A percentile compares a stretch with the other conserved stretches of the same genome.
Evolutionary conservation across 164 flowering plant species (phyloP).

Genomic region (Magnolia kwangsiensis): DNA sequence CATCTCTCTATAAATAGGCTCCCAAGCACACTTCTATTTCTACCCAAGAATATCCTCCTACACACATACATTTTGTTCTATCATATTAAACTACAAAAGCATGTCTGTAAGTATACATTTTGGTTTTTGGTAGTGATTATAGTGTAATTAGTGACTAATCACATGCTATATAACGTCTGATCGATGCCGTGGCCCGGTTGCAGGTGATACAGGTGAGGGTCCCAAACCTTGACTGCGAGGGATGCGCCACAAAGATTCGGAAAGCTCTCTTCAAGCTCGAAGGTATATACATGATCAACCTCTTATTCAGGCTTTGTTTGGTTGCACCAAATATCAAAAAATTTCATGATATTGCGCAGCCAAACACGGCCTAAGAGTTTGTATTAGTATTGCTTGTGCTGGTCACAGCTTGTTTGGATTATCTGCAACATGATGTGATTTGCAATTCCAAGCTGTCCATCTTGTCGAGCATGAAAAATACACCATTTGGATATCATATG

Average conservation of each 20-base stretch:
- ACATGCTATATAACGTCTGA: not conserved
- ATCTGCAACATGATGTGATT: no score
- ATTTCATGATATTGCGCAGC: no score
- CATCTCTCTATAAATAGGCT: slow-evolving; percentile 1
- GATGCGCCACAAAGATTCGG: slow-evolving; percentile 69
- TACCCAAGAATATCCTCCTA: not conserved
- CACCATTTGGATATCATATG: no score
- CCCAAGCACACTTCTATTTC: not conserved
- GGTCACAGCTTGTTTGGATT: no score
- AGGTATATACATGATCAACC: slow-evolving; percentile 31
- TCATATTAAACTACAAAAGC: not conserved
- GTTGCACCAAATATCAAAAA: no score
- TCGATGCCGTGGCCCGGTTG: slow-evolving; percentile 7
- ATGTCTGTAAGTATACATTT: slow-evolving; percentile 15
- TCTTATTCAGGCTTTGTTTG: no score
- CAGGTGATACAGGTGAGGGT: slow-evolving; percentile 72
- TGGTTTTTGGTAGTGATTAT: not conserved
- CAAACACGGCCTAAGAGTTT: no score
- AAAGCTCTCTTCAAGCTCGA: slow-evolving; percentile 67
- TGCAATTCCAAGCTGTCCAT: no score
- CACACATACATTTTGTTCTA: not conserved
- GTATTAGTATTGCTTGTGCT: no score
- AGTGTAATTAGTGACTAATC: not conserved
- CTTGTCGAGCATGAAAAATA: no score
- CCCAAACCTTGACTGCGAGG: slow-evolving; percentile 72